Base-by-base conservation (phyloP, 2,329 filamentous ascomycete species). In the Ciborinia camelliae region DNA sequence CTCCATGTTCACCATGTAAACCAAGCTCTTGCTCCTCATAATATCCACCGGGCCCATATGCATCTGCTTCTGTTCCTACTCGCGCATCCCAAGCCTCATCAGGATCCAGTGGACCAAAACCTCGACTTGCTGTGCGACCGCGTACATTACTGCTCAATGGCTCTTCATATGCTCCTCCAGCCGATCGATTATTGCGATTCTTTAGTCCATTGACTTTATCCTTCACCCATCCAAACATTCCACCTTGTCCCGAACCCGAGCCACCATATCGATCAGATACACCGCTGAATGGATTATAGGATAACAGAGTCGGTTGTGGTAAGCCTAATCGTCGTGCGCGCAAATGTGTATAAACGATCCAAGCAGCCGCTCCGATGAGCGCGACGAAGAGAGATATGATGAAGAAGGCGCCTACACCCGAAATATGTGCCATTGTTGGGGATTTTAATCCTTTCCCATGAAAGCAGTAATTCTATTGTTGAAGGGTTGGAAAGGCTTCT, bases 31-130 rank as follows among this genome's bases (percentile, higher is more conserved):
- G 86, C 77, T 91, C 90, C 75, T 94, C 91, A 76, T 91, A 91
- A 57, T 91, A 91, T 57, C 83, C 83, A 28, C 80, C 80, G 2
- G 79, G 78, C 2, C 84, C 84, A 74, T 88, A 87, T 15, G 77
- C 79, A 73, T 89, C 87, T 23, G 88, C 85, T 76, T 93, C 90
- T 71, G 86, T 82, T 65, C 90, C 90, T 5, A 96, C 90, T 66
- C 90, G 82, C 68, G 90, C 79, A 78, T 95, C 91, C 92, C 92
- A 96, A 2, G 91, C 90, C 73, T 93, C 90, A 74, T 96, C 91
- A 1, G 90, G 90, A 73, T 95, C 91, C 53, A 92, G 82, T 4
- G 86, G 81, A 1, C 87, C 86, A 75, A 90, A 88, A 28, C 86
- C 86, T 62, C 84, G 77, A 63, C 81, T 80, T 63, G 80, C 78